A percentile compares a stretch with the other conserved stretches of the same genome.
These are phyloP conservation scores for Naganishia cerealis DNA, from an alignment of 1,284 basidiomycete genomes.

Conservation along the genomic window DNA sequence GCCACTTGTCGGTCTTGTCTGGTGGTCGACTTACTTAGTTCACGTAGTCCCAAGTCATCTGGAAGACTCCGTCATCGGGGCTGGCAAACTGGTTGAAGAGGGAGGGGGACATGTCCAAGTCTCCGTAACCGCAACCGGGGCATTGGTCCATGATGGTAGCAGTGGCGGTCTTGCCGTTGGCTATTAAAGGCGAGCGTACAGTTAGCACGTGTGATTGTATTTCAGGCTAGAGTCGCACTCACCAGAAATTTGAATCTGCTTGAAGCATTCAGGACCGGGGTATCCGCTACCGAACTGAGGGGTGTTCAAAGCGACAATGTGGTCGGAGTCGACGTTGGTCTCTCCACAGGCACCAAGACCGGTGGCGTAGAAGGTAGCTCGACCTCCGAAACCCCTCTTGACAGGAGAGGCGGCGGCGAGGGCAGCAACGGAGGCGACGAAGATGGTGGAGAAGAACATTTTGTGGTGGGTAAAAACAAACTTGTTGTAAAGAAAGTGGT, in stretches of 20 bases:
- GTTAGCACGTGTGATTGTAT: slow-evolving; percentile 51
- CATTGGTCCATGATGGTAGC: slow-evolving; percentile 56
- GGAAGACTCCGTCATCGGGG: slow-evolving; percentile 17
- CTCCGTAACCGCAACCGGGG: slow-evolving; percentile 55
- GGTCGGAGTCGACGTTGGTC: slow-evolving; percentile 35
- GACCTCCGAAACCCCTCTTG: slow-evolving; percentile 34
- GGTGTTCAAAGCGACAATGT: slow-evolving; percentile 35
- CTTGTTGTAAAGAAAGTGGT: slow-evolving; percentile 15
- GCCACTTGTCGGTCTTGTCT: neutral
- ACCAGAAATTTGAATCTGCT: slow-evolving; percentile 58
- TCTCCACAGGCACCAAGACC: slow-evolving; percentile 39
- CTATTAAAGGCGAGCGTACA: neutral
- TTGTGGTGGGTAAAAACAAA: slow-evolving; percentile 8
- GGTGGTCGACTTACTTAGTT: slow-evolving; percentile 2
- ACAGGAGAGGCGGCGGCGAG: slow-evolving; percentile 20
- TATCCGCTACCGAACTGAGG: slow-evolving; percentile 45
- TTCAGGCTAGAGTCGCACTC: slow-evolving; percentile 42
- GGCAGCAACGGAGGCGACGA: slow-evolving; percentile 18
- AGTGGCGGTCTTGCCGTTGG: slow-evolving; percentile 61
- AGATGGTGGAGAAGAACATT: slow-evolving; percentile 28
- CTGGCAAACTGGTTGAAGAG: slow-evolving; percentile 24
- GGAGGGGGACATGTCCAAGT: slow-evolving; percentile 62
- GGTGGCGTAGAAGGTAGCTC: slow-evolving; percentile 37
- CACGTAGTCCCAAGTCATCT: slow-evolving; percentile 18
- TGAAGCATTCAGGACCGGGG: slow-evolving; percentile 57